A percentile compares a stretch with the other conserved stretches of the same genome.
Conservation (phyloP, 2,329 filamentous ascomycete genomes). For the Colletotrichum falcatum region DNA sequence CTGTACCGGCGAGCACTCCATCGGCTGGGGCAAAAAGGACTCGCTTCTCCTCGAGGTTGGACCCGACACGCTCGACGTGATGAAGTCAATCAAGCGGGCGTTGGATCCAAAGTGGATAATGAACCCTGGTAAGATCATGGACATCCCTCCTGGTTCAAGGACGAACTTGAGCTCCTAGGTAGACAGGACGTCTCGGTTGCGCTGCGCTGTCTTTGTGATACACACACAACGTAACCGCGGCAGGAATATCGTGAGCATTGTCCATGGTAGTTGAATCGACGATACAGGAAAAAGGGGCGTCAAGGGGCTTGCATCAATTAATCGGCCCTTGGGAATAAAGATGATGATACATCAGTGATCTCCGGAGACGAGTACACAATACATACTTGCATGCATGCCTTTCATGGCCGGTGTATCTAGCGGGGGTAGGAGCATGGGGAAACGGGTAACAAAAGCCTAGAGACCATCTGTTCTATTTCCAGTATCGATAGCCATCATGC, state of each 20-base stretch:
- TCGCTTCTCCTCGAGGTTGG: constrained; percentile 84
- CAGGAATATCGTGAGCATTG: neutral
- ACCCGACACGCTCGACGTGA: constrained; percentile 81
- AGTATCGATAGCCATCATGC: neutral
- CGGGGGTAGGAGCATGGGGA: neutral
- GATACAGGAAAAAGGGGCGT: neutral
- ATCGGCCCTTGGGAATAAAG: neutral
- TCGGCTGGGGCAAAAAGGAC: constrained; percentile 88
- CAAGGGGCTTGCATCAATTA: too few species aligned
- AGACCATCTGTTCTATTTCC: neutral
- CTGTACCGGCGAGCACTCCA: constrained; percentile 88
- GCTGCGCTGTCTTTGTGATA: neutral
- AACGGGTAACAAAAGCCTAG: constrained; percentile 4
- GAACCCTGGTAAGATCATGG: constrained; percentile 94
- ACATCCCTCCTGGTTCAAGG: constrained; percentile 61
- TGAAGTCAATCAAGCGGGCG: constrained; percentile 85
- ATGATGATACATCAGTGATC: neutral
- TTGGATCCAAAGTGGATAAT: constrained; percentile 89
- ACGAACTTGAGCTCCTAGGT: constrained; percentile 29
- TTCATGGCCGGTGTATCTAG: neutral
- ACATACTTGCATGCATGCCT: constrained; percentile 2
- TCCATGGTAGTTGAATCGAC: neutral
- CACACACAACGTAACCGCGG: neutral
- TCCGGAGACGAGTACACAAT: neutral
- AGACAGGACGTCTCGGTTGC: neutral